These are phyloP conservation scores for Nothopassalora personata DNA, from an alignment of 2,329 filamentous ascomycete genomes.

Conservation along the genomic window DNA sequence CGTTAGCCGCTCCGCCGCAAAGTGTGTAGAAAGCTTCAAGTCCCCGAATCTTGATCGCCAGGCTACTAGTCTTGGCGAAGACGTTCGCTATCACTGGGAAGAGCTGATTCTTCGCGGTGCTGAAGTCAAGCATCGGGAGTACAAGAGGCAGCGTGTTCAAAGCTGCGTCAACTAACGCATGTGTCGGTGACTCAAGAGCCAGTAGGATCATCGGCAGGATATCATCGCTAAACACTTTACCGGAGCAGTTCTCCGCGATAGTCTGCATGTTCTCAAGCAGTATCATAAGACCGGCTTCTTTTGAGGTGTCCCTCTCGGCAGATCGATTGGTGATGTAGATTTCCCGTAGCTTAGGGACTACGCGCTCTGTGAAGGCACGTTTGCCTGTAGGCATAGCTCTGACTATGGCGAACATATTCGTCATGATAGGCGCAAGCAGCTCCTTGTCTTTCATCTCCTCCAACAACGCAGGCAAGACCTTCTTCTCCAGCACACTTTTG, in stretches of 20 bases:
- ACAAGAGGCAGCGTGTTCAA: slow-evolving; percentile 72
- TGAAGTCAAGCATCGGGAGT: slow-evolving; percentile 88
- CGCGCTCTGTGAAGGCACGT: slow-evolving; percentile 74
- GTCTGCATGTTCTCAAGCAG: slow-evolving; percentile 75
- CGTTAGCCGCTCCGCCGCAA: slow-evolving; percentile 63
- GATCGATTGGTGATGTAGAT: slow-evolving; percentile 62
- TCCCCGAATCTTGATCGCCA: slow-evolving; percentile 90
- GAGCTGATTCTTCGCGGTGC: slow-evolving; percentile 92
- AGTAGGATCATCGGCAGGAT: slow-evolving; percentile 80
- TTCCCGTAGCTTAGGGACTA: slow-evolving; percentile 78
- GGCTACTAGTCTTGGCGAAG: slow-evolving; percentile 86
- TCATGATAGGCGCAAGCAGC: slow-evolving; percentile 74
- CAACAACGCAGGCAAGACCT: slow-evolving; percentile 78
- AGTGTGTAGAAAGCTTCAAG: slow-evolving; percentile 85
- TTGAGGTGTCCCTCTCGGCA: slow-evolving; percentile 71
- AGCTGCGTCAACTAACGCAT: slow-evolving; percentile 80
- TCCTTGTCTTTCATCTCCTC: slow-evolving; percentile 94
- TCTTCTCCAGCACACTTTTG: slow-evolving; percentile 88
- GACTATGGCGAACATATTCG: slow-evolving; percentile 89
- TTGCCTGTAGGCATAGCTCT: slow-evolving; percentile 70
- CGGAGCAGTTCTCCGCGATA: slow-evolving; percentile 74
- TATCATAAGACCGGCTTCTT: slow-evolving; percentile 87
- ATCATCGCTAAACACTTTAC: slow-evolving; percentile 94
- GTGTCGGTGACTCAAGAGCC: slow-evolving; percentile 82
- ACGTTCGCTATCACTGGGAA: slow-evolving; percentile 88